phyloP scores from a whole-genome alignment of 345 rosid species.

The Eucalyptus microcorys region DNA sequence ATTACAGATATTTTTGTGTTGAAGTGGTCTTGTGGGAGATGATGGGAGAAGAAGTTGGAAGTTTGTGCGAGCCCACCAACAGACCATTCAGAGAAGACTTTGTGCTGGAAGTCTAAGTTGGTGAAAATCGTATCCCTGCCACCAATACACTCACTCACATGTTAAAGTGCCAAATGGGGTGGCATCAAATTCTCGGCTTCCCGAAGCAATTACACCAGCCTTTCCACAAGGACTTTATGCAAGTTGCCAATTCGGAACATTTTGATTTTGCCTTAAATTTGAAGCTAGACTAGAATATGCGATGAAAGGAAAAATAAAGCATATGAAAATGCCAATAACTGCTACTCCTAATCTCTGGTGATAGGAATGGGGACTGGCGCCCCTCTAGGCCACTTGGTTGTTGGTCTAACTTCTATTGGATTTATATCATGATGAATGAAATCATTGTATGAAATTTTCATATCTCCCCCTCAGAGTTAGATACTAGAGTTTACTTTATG shows the following conservation, averaged over 20 bases:
- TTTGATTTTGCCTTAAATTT: background rate
- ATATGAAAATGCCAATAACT: background rate
- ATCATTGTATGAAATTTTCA: background rate
- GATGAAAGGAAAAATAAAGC: background rate
- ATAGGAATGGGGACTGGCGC: background rate
- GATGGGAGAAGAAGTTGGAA: background rate
- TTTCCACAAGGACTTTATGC: background rate
- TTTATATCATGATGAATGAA: background rate
- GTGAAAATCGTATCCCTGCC: background rate
- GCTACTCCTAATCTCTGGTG: no score
- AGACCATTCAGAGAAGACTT: background rate
- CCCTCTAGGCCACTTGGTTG: background rate
- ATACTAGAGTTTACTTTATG: no score
- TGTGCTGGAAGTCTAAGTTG: background rate
- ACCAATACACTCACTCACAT: background rate
- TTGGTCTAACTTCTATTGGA: background rate
- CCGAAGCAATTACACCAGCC: background rate
- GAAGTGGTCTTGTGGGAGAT: background rate
- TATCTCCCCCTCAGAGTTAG: background rate
- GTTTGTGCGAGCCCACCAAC: background rate
- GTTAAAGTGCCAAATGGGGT: background rate
- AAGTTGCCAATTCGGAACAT: background rate
- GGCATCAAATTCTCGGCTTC: background rate
- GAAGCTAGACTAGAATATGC: background rate
- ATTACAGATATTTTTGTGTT: background rate